Percentiles rank a stretch among this genome's conserved stretches.
These are phyloP conservation scores for Kodamaea lidongshanica DNA, from an alignment of 805 yeast genomes.

Conservation along the genomic window DNA sequence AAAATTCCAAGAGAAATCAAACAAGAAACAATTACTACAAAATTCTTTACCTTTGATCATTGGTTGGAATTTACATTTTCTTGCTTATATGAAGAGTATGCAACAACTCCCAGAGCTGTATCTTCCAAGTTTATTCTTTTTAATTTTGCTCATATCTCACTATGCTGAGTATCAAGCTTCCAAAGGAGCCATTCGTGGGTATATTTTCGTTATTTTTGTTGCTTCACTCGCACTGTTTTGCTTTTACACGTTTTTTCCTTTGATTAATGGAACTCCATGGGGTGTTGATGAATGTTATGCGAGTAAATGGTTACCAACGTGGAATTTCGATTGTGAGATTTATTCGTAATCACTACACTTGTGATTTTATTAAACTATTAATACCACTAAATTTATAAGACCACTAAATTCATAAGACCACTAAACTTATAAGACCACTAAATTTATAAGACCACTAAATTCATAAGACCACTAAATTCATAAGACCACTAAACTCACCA, in stretches of 20 bases:
- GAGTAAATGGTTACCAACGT: constrained; percentile 29
- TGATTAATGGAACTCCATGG: constrained; percentile 47
- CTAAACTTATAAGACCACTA: no score
- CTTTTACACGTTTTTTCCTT: constrained; percentile 29
- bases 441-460: no score
- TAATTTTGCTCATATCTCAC: constrained; percentile 40
- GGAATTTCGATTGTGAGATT: constrained; percentile 41
- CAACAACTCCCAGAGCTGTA: constrained; percentile 46
- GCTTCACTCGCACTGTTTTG: constrained; percentile 20
- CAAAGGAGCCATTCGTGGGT: constrained; percentile 14
- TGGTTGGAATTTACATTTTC: constrained; percentile 55
- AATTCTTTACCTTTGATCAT: constrained; percentile 33
- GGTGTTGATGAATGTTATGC: constrained; percentile 31
- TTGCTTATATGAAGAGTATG: constrained; percentile 42
- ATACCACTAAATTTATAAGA: no score
- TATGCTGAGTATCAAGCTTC: constrained; percentile 29
- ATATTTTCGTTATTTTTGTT: constrained; percentile 15
- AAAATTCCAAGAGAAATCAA: constrained; percentile 11
- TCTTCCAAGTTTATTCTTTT: constrained; percentile 45
- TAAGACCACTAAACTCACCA: no score
- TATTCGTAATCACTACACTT: constrained; percentile 9
- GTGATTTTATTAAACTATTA: no score
- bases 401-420: no score
- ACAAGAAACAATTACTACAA: constrained; percentile 14
- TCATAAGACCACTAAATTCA: no score